Percentiles rank a stretch among this genome's conserved stretches.
phyloP scores from a whole-genome alignment of 805 yeast species.

The Myxozyma sirexii region DNA sequence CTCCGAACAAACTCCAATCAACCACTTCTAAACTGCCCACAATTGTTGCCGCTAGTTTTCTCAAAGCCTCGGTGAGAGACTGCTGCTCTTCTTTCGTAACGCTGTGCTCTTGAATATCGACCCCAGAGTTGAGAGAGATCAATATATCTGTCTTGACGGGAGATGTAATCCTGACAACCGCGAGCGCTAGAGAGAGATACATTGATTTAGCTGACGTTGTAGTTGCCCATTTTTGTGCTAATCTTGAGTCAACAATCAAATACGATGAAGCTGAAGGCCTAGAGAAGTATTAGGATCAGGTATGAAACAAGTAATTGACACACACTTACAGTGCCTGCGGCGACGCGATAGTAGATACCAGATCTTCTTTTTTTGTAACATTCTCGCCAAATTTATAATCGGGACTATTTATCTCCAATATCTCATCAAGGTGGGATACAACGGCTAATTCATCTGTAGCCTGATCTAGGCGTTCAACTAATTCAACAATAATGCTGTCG shows the following conservation, averaged over 20 bases:
- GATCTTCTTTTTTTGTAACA: neutral
- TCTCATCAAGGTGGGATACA: conserved; percentile 37
- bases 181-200: conserved; percentile 53
- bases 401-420: conserved; percentile 36
- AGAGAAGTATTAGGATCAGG: neutral
- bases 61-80: neutral
- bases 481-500: conserved; percentile 46
- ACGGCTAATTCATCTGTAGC: conserved; percentile 28
- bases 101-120: conserved; percentile 30
- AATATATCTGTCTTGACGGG: conserved; percentile 59
- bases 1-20: conserved; percentile 25
- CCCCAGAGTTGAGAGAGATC: conserved; percentile 62
- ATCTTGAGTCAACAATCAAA: conserved; percentile 14
- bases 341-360: neutral
- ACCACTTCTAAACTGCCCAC: conserved; percentile 8
- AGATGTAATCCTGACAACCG: conserved; percentile 53
- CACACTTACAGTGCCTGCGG: conserved; percentile 1
- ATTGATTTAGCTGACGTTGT: conserved; percentile 25
- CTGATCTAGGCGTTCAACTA: conserved; percentile 40
- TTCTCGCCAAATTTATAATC: neutral
- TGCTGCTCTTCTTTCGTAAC: neutral
- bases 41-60: neutral
- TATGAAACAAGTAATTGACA: neutral
- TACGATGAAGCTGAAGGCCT: conserved; percentile 17
- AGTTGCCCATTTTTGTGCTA: conserved; percentile 31